Evolutionary conservation across 306 rosid species (phyloP).

Genomic region (Corylus americana): DNA sequence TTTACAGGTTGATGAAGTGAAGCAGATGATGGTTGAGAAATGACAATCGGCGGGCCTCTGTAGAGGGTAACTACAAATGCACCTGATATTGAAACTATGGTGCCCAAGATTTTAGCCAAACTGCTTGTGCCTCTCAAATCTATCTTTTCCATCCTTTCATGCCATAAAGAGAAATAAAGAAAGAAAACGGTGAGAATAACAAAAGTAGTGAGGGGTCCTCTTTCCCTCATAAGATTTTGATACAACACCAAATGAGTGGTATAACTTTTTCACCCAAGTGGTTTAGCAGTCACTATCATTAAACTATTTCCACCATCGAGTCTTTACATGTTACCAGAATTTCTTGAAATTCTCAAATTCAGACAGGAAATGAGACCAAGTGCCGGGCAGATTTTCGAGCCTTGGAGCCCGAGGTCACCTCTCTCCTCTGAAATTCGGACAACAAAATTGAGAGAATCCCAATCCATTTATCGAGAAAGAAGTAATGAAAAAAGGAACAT

Average conservation of each 20-base stretch:
- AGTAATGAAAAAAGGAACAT: background rate
- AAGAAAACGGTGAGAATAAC: background rate
- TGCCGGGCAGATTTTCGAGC: no score
- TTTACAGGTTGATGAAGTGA: constrained; percentile 36
- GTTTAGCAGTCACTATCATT: background rate
- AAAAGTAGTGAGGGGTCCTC: background rate
- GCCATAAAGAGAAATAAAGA: background rate
- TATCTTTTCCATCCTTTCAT: constrained; percentile 72
- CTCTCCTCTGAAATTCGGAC: no score
- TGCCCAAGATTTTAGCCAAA: constrained; percentile 78
- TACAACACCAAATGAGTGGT: background rate
- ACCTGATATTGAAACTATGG: constrained; percentile 76
- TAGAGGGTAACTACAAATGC: constrained; percentile 85
- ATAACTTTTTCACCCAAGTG: background rate
- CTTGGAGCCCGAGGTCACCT: no score
- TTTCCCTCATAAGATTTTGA: background rate
- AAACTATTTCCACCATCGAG: background rate
- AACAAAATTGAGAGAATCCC: no score
- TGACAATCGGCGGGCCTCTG: constrained; percentile 66
- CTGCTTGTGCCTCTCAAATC: constrained; percentile 52
- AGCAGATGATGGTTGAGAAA: constrained; percentile 31
- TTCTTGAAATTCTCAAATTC: no score
- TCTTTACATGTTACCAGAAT: no score
- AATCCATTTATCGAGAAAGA: no score
- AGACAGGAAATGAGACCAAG: no score